phyloP scores from a whole-genome alignment of 2,329 filamentous ascomycete genomes.

The Leptoxyphium fumago region DNA sequence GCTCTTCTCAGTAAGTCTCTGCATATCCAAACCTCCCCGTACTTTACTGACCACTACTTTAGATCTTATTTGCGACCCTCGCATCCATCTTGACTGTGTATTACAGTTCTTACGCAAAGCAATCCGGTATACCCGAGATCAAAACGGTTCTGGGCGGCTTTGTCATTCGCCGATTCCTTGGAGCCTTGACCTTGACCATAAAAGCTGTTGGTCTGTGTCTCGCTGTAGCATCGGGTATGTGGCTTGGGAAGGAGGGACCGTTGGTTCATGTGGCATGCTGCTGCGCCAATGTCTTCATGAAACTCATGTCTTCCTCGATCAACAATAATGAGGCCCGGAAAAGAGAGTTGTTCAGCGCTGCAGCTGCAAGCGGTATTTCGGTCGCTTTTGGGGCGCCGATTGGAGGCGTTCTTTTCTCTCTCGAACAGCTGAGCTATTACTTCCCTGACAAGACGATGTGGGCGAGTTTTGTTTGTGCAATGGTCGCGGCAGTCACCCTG shows the following conservation, averaged over 20 bases:
- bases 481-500: slow-evolving; percentile 90
- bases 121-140: slow-evolving; percentile 94
- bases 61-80: slow-evolving; percentile 63
- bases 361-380: slow-evolving; percentile 81
- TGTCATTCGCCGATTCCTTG: slow-evolving; percentile 76
- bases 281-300: slow-evolving; percentile 88
- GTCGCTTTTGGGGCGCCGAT: slow-evolving; percentile 91
- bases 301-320: slow-evolving; percentile 58
- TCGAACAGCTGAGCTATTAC: slow-evolving; percentile 96
- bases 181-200: slow-evolving; percentile 73
- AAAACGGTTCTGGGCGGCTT: slow-evolving; percentile 93
- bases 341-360: slow-evolving; percentile 81
- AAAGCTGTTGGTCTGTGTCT: slow-evolving; percentile 85
- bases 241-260: slow-evolving; percentile 92
- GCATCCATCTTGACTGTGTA: slow-evolving; percentile 69
- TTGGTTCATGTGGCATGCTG: slow-evolving; percentile 94
- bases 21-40: neutral
- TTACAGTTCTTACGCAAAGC: slow-evolving; percentile 77
- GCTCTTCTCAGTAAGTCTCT: slow-evolving; percentile 54
- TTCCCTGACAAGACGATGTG: slow-evolving; percentile 99
- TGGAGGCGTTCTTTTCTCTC: slow-evolving; percentile 83
- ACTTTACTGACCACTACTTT: neutral
- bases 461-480: slow-evolving; percentile 98
- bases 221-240: slow-evolving; percentile 84
- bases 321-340: slow-evolving; percentile 88